These are phyloP conservation scores for Colletotrichum costaricense DNA, from an alignment of 2,329 filamentous ascomycete genomes.

Conservation along the genomic window DNA sequence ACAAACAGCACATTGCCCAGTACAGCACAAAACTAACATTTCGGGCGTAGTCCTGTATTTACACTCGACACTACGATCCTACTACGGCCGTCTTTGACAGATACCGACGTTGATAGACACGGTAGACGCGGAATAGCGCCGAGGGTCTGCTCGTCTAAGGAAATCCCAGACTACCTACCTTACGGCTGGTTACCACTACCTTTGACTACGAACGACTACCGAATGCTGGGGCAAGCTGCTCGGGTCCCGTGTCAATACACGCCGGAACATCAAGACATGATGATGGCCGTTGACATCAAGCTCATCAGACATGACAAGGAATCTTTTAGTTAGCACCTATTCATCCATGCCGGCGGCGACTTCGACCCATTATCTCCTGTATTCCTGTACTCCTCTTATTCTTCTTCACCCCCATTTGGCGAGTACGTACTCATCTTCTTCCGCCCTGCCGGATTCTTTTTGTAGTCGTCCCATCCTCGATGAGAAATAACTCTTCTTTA, in stretches of 20 bases:
- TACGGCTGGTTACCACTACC: too few species aligned
- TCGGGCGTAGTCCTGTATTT: not conserved
- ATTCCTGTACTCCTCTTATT: not conserved
- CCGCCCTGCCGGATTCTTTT: constrained; percentile 13
- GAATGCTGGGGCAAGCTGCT: not conserved
- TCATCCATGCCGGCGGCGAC: not conserved
- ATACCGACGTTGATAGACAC: not conserved
- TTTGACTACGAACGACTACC: not conserved
- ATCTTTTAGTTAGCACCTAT: not conserved
- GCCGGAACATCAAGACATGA: not conserved
- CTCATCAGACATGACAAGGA: not conserved
- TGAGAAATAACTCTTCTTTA: not conserved
- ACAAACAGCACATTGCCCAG: not conserved
- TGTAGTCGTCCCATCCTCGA: constrained; percentile 17
- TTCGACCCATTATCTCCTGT: not conserved
- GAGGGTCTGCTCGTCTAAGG: not conserved
- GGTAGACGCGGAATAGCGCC: not conserved
- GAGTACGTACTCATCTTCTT: constrained; percentile 21
- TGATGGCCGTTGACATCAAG: constrained; percentile 1
- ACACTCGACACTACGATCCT: not conserved
- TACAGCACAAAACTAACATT: not conserved
- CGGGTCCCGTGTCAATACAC: not conserved
- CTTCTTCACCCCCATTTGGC: not conserved
- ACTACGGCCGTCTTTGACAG: not conserved
- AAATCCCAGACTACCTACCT: not conserved